Evolutionary conservation across 176 grass and related monocot species (phyloP).

Genomic region (Triticum monococcum): DNA sequence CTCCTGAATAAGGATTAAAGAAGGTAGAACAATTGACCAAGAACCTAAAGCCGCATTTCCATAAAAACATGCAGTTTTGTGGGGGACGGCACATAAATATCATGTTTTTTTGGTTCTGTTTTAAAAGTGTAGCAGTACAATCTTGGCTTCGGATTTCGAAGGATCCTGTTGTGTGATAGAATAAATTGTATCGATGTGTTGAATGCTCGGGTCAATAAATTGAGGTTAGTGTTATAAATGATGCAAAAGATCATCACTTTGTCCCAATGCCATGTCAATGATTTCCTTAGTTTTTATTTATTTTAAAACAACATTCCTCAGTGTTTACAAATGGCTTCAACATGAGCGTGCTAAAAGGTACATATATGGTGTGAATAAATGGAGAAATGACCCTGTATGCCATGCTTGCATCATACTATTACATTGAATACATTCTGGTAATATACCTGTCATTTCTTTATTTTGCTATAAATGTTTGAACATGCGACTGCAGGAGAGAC

Average conservation of each 20-base stretch:
- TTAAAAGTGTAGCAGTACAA: conserved; percentile 1
- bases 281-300: not conserved
- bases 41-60: conserved; percentile 73
- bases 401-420: too few species aligned
- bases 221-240: not conserved
- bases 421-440: too few species aligned
- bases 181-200: conserved; percentile 42
- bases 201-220: conserved; percentile 31
- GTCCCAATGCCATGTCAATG: not conserved
- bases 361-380: too few species aligned
- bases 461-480: too few species aligned
- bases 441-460: too few species aligned
- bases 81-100: not conserved
- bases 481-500: too few species aligned
- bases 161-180: conserved; percentile 15
- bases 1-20: conserved; percentile 80
- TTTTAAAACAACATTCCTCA: not conserved
- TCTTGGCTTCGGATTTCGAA: not conserved
- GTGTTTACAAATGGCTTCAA: not conserved
- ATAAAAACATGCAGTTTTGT: conserved; percentile 45
- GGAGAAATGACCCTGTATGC: too few species aligned
- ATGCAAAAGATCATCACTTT: not conserved
- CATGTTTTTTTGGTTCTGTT: conserved; percentile 5
- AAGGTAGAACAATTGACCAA: conserved; percentile 71
- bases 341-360: not conserved